Evolutionary conservation across 2,329 filamentous ascomycete genomes (phyloP).

Genomic region (Paecilomyces sp.): DNA sequence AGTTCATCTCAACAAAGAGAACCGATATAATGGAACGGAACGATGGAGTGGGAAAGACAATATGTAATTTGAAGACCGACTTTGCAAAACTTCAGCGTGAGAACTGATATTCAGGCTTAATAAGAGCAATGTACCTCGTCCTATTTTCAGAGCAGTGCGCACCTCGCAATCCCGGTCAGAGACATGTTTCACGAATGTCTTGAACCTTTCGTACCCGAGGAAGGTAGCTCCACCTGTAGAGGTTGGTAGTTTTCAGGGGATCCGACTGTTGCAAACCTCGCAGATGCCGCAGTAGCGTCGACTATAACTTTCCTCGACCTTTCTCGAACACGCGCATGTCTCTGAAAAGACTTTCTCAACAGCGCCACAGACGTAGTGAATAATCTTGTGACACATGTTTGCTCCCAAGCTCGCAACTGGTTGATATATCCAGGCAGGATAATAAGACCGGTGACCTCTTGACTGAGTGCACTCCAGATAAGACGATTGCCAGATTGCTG

Average conservation of each 20-base stretch:
- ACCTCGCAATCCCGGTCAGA: not conserved
- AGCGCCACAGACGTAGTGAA: constrained; percentile 11
- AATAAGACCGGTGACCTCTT: not conserved
- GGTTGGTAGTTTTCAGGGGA: not conserved
- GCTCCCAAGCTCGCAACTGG: not conserved
- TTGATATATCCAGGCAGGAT: not conserved
- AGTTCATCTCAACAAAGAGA: not conserved
- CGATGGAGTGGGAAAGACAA: not conserved
- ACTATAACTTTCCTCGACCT: constrained; percentile 3
- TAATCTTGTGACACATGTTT: constrained; percentile 11
- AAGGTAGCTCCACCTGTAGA: not conserved
- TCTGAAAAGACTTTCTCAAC: constrained; percentile 12
- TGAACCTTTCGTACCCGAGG: not conserved
- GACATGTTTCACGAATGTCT: not conserved
- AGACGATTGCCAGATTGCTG: not conserved
- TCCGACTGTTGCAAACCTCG: constrained; percentile 4
- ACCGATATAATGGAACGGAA: not conserved
- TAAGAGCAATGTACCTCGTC: not conserved
- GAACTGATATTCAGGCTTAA: not conserved
- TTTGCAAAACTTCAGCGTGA: not conserved
- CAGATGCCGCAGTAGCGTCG: constrained; percentile 12
- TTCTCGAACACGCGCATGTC: constrained; percentile 8
- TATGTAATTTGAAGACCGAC: not conserved
- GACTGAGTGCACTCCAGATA: not conserved
- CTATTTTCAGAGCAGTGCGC: not conserved